A percentile compares a stretch with the other conserved stretches of the same genome.
phyloP scores from a whole-genome alignment of 139 green algal species.

The Yamagishiella unicocca region DNA sequence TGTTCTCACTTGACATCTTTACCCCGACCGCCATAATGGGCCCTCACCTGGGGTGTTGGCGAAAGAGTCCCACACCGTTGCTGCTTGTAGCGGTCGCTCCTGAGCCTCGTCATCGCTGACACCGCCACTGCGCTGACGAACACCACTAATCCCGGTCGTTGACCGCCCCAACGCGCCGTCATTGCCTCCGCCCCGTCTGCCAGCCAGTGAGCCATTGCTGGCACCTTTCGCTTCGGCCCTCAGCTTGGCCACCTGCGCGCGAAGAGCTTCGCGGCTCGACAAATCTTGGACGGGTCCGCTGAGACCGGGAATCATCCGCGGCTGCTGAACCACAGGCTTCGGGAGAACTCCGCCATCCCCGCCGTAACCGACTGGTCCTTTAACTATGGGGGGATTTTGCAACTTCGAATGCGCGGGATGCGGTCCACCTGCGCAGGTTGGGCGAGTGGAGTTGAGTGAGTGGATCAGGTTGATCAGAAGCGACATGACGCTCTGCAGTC shows the following conservation, averaged over 20 bases:
- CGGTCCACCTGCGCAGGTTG: too few species aligned
- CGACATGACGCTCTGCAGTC: too few species aligned
- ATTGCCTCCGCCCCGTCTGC: background rate
- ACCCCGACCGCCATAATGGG: too few species aligned
- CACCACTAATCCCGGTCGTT: background rate
- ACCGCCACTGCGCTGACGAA: background rate
- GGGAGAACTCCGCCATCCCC: too few species aligned
- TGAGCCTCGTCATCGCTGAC: background rate
- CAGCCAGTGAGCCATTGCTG: too few species aligned
- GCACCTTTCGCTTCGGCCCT: background rate
- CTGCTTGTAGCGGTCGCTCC: background rate
- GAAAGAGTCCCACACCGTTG: constrained; percentile 1
- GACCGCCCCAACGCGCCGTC: background rate
- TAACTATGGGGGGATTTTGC: too few species aligned
- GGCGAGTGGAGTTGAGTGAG: too few species aligned
- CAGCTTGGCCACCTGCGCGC: background rate
- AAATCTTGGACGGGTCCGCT: background rate
- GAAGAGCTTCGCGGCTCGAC: background rate
- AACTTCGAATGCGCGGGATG: too few species aligned
- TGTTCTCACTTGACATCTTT: too few species aligned
- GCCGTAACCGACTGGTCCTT: too few species aligned
- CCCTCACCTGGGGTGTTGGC: background rate
- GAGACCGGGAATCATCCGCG: background rate
- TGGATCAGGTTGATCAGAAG: too few species aligned
- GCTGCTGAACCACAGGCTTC: background rate